Percentiles rank a stretch among this genome's conserved stretches.
phyloP scores from a whole-genome alignment of 2,329 filamentous ascomycete species.

The Penicillium sclerotigenum region DNA sequence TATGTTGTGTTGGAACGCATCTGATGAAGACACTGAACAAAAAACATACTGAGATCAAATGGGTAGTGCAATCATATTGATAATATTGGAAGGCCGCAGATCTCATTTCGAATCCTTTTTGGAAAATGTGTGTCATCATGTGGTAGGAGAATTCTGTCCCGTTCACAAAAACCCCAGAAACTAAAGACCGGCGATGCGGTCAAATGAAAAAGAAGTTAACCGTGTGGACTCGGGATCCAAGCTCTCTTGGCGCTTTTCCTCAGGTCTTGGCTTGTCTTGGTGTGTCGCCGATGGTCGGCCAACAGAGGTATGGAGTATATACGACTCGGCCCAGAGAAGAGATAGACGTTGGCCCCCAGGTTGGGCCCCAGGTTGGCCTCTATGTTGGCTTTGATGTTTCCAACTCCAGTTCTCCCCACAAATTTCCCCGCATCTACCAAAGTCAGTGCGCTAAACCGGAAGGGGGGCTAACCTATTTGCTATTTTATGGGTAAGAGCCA shows the following conservation, averaged over 20 bases:
- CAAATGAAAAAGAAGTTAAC: background rate
- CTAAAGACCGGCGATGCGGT: background rate
- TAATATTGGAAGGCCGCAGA: background rate
- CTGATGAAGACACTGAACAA: background rate
- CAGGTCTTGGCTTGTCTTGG: background rate
- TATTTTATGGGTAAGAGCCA: background rate
- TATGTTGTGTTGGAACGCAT: background rate
- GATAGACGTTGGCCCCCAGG: background rate
- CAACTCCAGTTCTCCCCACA: background rate
- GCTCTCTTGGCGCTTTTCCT: conserved; percentile 1
- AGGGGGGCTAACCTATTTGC: background rate
- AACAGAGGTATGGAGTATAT: background rate
- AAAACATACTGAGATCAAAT: background rate
- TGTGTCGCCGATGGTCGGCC: background rate
- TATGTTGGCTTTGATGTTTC: background rate
- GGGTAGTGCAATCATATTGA: background rate
- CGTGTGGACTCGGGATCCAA: conserved; percentile 1
- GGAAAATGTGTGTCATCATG: background rate
- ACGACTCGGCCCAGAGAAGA: background rate
- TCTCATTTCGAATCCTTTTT: background rate
- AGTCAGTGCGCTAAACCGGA: too few relatives aligned
- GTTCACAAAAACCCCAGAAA: background rate
- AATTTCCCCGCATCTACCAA: background rate
- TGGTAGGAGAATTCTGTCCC: background rate
- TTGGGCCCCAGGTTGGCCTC: too few relatives aligned